phyloP scores from a whole-genome alignment of 2,329 filamentous ascomycete species.

The Hymenoscyphus scutula region DNA sequence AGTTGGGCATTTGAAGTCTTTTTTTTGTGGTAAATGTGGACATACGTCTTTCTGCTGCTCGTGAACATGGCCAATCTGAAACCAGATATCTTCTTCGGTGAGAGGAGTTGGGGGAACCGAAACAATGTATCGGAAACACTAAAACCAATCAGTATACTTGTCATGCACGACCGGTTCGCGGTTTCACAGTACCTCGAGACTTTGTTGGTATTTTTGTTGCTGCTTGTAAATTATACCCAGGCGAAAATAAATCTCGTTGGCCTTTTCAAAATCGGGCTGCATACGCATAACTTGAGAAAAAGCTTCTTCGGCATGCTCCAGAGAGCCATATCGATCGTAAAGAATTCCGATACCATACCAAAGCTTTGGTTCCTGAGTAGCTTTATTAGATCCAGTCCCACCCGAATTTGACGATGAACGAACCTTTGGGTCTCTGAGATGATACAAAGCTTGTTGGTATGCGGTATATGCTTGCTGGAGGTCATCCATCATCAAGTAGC shows the following conservation, averaged over 20 bases:
- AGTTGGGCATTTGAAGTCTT: not conserved
- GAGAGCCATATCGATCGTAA: conserved; percentile 92
- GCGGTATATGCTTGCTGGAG: conserved; percentile 94
- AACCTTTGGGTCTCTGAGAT: conserved; percentile 90
- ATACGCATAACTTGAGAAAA: conserved; percentile 99
- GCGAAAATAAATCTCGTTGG: conserved; percentile 97
- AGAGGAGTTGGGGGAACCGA: conserved; percentile 86
- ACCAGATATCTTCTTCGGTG: conserved; percentile 98
- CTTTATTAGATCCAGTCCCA: conserved; percentile 17
- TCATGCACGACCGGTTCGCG: not conserved
- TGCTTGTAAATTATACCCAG: conserved; percentile 99
- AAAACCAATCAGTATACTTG: conserved; percentile 21
- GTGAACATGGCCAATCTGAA: conserved; percentile 98
- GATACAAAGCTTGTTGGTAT: conserved; percentile 92
- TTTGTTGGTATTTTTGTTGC: conserved; percentile 88
- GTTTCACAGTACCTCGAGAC: conserved; percentile 70
- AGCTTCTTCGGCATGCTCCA: conserved; percentile 96
- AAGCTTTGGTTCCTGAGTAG: conserved; percentile 78
- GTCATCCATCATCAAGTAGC: conserved; percentile 98
- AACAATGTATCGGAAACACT: conserved; percentile 99
- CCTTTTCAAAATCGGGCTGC: conserved; percentile 96
- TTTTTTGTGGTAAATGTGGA: conserved; percentile 27
- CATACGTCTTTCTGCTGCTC: conserved; percentile 98
- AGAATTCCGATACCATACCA: conserved; percentile 99
- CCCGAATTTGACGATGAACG: not conserved